A percentile compares a stretch with the other conserved stretches of the same genome.
phyloP scores from a whole-genome alignment of 2,329 filamentous ascomycete genomes.

The Aciculosporium take region DNA sequence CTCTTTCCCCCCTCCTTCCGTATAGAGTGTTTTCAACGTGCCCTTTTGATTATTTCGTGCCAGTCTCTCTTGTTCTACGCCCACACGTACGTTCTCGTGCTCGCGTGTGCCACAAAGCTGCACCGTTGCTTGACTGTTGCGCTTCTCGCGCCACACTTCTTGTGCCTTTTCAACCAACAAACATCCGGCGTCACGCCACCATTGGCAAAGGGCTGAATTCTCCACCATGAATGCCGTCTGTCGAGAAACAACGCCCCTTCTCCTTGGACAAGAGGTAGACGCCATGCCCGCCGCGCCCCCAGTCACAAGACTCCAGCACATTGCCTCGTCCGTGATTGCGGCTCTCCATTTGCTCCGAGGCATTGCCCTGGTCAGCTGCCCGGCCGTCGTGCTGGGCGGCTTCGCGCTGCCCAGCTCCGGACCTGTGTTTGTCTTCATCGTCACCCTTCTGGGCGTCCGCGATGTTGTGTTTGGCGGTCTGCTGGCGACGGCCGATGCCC shows the following conservation, averaged over 20 bases:
- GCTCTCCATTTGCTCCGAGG: constrained; percentile 16
- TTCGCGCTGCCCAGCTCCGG: constrained; percentile 16
- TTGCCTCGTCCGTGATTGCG: constrained; percentile 13
- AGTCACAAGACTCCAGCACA: constrained; percentile 11
- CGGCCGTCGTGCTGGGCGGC: constrained; percentile 16
- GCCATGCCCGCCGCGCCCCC: background rate
- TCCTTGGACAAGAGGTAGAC: constrained; percentile 1
- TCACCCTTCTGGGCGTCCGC: constrained; percentile 18
- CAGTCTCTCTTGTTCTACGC: background rate
- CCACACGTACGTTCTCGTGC: too few relatives aligned
- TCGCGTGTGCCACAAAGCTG: too few relatives aligned
- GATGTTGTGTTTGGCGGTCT: constrained; percentile 18
- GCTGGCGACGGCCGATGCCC: constrained; percentile 14
- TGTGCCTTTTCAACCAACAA: too few relatives aligned
- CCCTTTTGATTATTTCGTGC: too few relatives aligned
- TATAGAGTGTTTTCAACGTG: too few relatives aligned
- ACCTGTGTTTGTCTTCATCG: constrained; percentile 16
- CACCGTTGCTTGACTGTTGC: too few relatives aligned
- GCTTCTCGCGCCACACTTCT: too few relatives aligned
- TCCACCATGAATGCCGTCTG: background rate
- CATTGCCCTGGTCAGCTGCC: constrained; percentile 15
- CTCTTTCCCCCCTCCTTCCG: too few relatives aligned
- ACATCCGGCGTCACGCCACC: too few relatives aligned
- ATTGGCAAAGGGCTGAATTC: too few relatives aligned
- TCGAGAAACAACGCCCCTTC: constrained; percentile 6